phyloP scores from a whole-genome alignment of 1,139 yeast species.

The Saccharomyces hybrid region DNA sequence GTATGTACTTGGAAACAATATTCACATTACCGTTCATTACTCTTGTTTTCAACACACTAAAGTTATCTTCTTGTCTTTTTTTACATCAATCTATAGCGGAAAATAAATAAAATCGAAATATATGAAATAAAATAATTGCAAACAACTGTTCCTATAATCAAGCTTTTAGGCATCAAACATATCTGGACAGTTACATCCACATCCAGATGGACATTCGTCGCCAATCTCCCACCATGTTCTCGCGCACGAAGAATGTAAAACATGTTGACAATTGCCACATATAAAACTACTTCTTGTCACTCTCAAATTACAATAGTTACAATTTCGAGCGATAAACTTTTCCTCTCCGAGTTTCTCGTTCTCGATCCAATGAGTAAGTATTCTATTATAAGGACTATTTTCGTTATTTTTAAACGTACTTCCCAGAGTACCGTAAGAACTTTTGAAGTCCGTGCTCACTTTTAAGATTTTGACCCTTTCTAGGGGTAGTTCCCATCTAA shows the following conservation, averaged over 20 bases:
- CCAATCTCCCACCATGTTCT: slow-evolving; percentile 66
- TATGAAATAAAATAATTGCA: neutral
- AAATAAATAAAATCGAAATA: neutral
- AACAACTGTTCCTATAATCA: neutral
- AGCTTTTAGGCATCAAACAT: slow-evolving; percentile 15
- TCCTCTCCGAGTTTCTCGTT: slow-evolving; percentile 11
- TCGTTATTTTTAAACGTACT: slow-evolving; percentile 4
- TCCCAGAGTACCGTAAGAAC: neutral
- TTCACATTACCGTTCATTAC: neutral
- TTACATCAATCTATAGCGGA: neutral
- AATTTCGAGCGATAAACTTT: slow-evolving; percentile 29
- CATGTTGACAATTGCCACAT: slow-evolving; percentile 72
- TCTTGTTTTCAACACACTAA: neutral
- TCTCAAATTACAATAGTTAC: slow-evolving; percentile 59
- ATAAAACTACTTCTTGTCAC: slow-evolving; percentile 56
- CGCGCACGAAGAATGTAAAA: slow-evolving; percentile 74
- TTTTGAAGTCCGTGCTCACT: slow-evolving; percentile 41
- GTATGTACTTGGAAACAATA: too few relatives aligned
- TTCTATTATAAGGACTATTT: slow-evolving; percentile 19
- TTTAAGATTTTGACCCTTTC: slow-evolving; percentile 71
- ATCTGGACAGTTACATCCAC: slow-evolving; percentile 70
- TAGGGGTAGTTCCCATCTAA: slow-evolving; percentile 75
- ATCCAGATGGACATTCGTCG: slow-evolving; percentile 77
- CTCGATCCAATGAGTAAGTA: slow-evolving; percentile 21
- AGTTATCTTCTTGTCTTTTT: neutral